These are phyloP conservation scores for Madurella fahalii DNA, from an alignment of 2,329 filamentous ascomycete genomes.

Conservation along the genomic window DNA sequence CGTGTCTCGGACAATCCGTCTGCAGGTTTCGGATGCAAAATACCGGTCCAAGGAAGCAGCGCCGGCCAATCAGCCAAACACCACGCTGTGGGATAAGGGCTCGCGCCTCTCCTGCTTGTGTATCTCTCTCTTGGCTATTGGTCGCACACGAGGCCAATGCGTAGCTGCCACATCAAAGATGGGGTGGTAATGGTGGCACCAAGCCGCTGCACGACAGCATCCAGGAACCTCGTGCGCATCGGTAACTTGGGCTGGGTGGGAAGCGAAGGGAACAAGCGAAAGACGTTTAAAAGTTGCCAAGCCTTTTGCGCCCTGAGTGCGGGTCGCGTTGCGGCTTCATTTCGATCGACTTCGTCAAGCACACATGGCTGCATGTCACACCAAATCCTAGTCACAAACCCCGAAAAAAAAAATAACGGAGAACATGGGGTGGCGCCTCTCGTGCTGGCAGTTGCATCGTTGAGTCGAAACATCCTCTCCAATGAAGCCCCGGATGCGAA, in stretches of 20 bases:
- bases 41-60: neutral
- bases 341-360: neutral
- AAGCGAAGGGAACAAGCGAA: no score
- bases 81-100: neutral
- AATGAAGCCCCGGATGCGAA: neutral
- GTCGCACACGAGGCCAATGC: neutral
- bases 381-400: neutral
- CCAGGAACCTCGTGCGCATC: neutral
- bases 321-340: neutral
- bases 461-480: conserved; percentile 9
- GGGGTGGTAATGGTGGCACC: neutral
- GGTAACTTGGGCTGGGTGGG: no score
- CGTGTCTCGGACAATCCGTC: neutral
- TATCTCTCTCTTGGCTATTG: neutral
- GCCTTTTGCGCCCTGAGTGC: neutral
- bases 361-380: neutral
- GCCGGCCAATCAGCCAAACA: neutral
- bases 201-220: neutral
- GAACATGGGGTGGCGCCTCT: neutral
- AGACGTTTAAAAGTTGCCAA: neutral
- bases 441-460: neutral
- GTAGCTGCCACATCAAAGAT: neutral
- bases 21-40: neutral
- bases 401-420: neutral
- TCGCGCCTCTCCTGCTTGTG: neutral